Evolutionary conservation across 768 basidiomycete genomes (phyloP).

Genomic region (Piloderma croceum): DNA sequence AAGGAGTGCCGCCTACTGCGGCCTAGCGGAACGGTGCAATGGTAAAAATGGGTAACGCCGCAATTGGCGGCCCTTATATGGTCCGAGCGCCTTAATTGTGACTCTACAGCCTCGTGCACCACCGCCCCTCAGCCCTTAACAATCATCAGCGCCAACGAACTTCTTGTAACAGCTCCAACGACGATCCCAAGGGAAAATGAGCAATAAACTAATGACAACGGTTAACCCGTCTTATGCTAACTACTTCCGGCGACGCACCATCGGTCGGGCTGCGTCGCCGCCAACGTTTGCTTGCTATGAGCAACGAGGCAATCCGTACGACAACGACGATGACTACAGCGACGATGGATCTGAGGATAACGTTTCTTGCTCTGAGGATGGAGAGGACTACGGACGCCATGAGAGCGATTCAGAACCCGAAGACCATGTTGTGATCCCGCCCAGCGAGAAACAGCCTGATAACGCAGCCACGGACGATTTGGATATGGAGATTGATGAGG

Average conservation of each 20-base stretch:
- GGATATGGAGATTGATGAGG: slow-evolving; percentile 52
- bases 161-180: no score
- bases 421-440: slow-evolving; percentile 10
- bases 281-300: slow-evolving; percentile 90
- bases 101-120: no score
- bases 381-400: slow-evolving; percentile 50
- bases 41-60: no score
- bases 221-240: no score
- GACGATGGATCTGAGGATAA: slow-evolving; percentile 48
- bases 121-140: no score
- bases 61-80: no score
- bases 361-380: slow-evolving; percentile 66
- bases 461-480: slow-evolving; percentile 38
- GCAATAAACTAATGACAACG: no score
- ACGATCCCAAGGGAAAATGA: no score
- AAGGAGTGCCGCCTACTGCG: no score
- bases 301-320: slow-evolving; percentile 78
- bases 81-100: no score
- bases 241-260: slow-evolving; percentile 64
- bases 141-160: no score
- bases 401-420: slow-evolving; percentile 18
- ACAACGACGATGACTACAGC: slow-evolving; percentile 56
- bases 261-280: slow-evolving; percentile 77
- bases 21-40: no score
- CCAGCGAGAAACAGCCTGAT: background rate